Percentiles rank a stretch among this genome's conserved stretches.
Conservation (phyloP, 371 early-diverging fungal genomes). For the Chytridium lagenaria region DNA sequence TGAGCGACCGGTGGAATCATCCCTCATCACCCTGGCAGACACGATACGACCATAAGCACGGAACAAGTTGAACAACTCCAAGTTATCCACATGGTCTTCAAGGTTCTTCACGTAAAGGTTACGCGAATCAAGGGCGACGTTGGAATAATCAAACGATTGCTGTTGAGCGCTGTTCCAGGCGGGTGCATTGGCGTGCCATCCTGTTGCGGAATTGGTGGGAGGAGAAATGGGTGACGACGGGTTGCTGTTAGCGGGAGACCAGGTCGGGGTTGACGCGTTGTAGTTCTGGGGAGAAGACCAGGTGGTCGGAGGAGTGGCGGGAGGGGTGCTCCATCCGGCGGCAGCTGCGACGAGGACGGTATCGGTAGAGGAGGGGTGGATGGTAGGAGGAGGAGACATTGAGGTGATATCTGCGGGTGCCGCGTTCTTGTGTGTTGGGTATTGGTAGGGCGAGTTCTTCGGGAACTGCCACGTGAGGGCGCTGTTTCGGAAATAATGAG, state of each 20-base stretch:
- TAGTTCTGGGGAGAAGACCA: not conserved
- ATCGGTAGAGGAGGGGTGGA: conserved; percentile 1
- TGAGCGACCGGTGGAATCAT: conserved; percentile 40
- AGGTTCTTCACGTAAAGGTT: conserved; percentile 56
- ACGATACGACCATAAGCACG: conserved; percentile 47
- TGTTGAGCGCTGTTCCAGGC: conserved; percentile 4
- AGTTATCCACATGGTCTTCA: conserved; percentile 38
- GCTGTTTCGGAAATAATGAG: conserved; percentile 20
- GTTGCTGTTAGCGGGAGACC: not conserved
- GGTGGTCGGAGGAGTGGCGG: conserved; percentile 5
- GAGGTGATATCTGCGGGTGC: not conserved
- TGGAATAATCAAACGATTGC: not conserved
- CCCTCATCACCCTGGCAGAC: conserved; percentile 50
- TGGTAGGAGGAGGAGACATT: not conserved
- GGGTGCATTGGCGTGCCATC: not conserved
- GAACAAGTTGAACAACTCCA: conserved; percentile 48
- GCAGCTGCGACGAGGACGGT: conserved; percentile 28
- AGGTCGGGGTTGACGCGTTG: conserved; percentile 4
- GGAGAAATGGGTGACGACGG: conserved; percentile 9
- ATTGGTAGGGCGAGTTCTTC: conserved; percentile 49
- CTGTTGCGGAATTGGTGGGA: not conserved
- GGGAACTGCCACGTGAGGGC: conserved; percentile 49
- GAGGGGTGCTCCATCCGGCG: conserved; percentile 32
- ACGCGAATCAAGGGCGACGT: conserved; percentile 36
- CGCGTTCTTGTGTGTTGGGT: conserved; percentile 36